Percentiles rank a stretch among this genome's conserved stretches.
These are phyloP conservation scores for Limnanthes douglasii DNA, from an alignment of 345 rosid species.

Conservation along the genomic window DNA sequence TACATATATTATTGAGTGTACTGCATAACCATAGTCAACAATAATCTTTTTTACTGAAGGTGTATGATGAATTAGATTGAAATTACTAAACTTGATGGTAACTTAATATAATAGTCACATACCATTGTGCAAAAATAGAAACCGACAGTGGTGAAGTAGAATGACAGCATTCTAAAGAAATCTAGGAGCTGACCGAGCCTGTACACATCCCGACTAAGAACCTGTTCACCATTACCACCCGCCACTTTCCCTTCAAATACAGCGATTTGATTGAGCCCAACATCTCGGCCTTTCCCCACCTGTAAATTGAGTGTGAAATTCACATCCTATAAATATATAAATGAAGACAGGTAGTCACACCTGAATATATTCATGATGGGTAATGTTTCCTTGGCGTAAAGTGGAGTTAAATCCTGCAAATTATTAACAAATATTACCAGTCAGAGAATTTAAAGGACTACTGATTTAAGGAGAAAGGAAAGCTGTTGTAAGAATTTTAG, in stretches of 20 bases:
- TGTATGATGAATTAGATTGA: not conserved
- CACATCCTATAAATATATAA: slow-evolving; percentile 1
- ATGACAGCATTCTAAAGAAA: slow-evolving; percentile 96
- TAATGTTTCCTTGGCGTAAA: slow-evolving; percentile 90
- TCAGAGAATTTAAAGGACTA: no score
- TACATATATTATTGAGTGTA: not conserved
- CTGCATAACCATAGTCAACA: slow-evolving; percentile 2
- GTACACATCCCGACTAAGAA: slow-evolving; percentile 94
- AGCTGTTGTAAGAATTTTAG: no score
- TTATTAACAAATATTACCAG: no score
- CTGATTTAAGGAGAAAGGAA: no score
- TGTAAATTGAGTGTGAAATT: slow-evolving; percentile 16
- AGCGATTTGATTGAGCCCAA: slow-evolving; percentile 97
- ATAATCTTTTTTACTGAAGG: no score
- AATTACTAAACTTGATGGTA: not conserved
- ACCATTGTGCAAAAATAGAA: slow-evolving; percentile 93
- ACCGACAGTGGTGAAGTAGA: slow-evolving; percentile 93
- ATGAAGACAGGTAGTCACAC: slow-evolving; percentile 17
- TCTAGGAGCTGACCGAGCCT: slow-evolving; percentile 98
- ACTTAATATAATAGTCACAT: slow-evolving; percentile 12
- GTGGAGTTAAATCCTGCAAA: slow-evolving; percentile 85
- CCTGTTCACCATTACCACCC: slow-evolving; percentile 98
- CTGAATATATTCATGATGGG: slow-evolving; percentile 99
- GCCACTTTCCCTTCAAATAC: slow-evolving; percentile 98
- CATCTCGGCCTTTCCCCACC: slow-evolving; percentile 99